Base-by-base conservation (phyloP, 164 flowering plant species). In the Sedum album region DNA sequence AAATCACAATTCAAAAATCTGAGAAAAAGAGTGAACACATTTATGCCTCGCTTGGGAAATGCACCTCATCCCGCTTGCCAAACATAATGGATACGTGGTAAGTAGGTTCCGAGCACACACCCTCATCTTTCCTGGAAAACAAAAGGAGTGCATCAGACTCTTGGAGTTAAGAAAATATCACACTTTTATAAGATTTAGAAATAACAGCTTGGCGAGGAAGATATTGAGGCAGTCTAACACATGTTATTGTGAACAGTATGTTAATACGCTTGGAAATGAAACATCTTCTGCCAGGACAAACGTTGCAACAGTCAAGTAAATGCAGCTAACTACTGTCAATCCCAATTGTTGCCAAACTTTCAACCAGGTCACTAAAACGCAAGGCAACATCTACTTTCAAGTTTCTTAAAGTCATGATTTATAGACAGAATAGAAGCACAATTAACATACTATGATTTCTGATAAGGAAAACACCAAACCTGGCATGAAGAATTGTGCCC, bases 41-140 rank as follows among this genome's bases (percentile, higher is more conserved):
- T 28, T 69, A 46, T 10, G 33, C 33, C 33, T 28, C 26, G 33
- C 33, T 13, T 55, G 1, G 31, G 31, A 33, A 26, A 57, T 5
- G 18, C 31, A 88, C 98, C 96, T 93, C 98, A 73, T 93, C 96
- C 70, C 97, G 74, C 79, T 91, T 93, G 25, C 98, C 98, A 71
- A 93, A 83, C 68, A 89, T 66, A 11, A 88, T 88, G 53, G 86
- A 81, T 21, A 93, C 91, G 51, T 46, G 80, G 76, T 79, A 93
- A 28, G 91, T 85, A 68, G 97, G 96, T 66, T 81, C 64, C 26
- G 75, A 72, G 17, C 87, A 73, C 65, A 91, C 73, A 31, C 91
- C 89, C 73, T 85, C 94, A 74, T 93, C 98, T 76, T 91, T 93
- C 82, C 97, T 89, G 77, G 35, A 70, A 65, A 31, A 30, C 64